phyloP scores from a whole-genome alignment of 2,329 filamentous ascomycete species.

The Aspergillus intermedius region DNA sequence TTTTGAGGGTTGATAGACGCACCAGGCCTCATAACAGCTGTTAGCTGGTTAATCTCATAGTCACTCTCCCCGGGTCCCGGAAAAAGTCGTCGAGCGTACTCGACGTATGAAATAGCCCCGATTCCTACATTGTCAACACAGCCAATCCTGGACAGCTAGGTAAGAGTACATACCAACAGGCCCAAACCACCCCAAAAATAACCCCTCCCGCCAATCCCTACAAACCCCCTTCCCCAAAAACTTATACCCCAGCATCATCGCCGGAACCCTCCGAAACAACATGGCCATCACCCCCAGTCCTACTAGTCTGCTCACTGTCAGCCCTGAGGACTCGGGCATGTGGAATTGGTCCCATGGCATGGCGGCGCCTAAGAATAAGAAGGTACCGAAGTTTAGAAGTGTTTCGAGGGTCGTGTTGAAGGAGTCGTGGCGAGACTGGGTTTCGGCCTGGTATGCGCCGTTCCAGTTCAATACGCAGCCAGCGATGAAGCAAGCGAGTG shows the following conservation, averaged over 20 bases:
- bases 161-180: constrained; percentile 29
- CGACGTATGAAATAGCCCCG: constrained; percentile 42
- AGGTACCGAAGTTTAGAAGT: constrained; percentile 54
- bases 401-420: constrained; percentile 55
- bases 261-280: constrained; percentile 52
- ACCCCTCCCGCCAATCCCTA: constrained; percentile 51
- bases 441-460: constrained; percentile 52
- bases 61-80: constrained; percentile 36
- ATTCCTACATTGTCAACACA: constrained; percentile 25
- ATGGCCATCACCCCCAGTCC: constrained; percentile 49
- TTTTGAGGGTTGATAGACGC: too few species aligned
- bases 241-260: constrained; percentile 50
- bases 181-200: constrained; percentile 55
- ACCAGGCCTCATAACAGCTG: constrained; percentile 33
- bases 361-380: constrained; percentile 53
- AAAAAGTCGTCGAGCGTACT: constrained; percentile 40
- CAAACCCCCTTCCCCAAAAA: constrained; percentile 47
- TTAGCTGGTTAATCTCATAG: constrained; percentile 36
- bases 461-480: constrained; percentile 58
- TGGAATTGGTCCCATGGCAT: constrained; percentile 53
- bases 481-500: constrained; percentile 56
- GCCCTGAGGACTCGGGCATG: constrained; percentile 46
- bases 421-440: constrained; percentile 52
- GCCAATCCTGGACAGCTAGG: too few species aligned
- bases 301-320: constrained; percentile 47